Evolutionary conservation across 1,284 basidiomycete genomes (phyloP).

Genomic region (Naganishia sp.): DNA sequence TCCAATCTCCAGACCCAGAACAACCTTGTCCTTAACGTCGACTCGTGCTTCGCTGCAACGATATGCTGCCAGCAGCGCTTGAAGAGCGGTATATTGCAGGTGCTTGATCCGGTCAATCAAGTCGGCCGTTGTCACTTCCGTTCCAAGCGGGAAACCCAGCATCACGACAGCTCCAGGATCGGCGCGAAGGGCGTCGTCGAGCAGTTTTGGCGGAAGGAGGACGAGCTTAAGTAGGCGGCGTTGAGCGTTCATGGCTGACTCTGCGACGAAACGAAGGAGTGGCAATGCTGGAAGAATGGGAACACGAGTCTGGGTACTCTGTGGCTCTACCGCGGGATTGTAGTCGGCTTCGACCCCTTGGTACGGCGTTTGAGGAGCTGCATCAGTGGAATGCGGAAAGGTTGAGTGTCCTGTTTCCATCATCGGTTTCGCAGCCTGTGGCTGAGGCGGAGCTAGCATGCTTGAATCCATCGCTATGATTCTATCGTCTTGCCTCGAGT

Average conservation of each 20-base stretch:
- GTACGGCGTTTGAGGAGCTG: too few relatives aligned
- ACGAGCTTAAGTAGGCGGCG: conserved; percentile 24
- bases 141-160: conserved; percentile 9
- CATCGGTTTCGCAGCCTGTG: too few relatives aligned
- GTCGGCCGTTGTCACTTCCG: conserved; percentile 1
- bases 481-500: too few relatives aligned
- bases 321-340: neutral
- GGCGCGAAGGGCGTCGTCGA: conserved; percentile 10
- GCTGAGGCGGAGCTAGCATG: too few relatives aligned
- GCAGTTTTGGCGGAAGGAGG: conserved; percentile 13
- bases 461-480: too few relatives aligned
- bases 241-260: conserved; percentile 19
- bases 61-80: conserved; percentile 23
- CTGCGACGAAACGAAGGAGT: conserved; percentile 19
- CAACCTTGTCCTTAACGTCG: conserved; percentile 20
- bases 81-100: conserved; percentile 23
- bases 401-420: neutral
- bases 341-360: neutral
- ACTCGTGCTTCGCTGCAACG: conserved; percentile 20
- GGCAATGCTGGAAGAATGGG: conserved; percentile 26
- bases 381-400: neutral
- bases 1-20: conserved; percentile 28
- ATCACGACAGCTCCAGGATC: conserved; percentile 20
- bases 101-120: conserved; percentile 27
- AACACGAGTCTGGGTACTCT: neutral